Percentiles rank a stretch among this genome's conserved stretches.
Conservation (phyloP, 768 basidiomycete species). For the Boletus vermiculosoides region DNA sequence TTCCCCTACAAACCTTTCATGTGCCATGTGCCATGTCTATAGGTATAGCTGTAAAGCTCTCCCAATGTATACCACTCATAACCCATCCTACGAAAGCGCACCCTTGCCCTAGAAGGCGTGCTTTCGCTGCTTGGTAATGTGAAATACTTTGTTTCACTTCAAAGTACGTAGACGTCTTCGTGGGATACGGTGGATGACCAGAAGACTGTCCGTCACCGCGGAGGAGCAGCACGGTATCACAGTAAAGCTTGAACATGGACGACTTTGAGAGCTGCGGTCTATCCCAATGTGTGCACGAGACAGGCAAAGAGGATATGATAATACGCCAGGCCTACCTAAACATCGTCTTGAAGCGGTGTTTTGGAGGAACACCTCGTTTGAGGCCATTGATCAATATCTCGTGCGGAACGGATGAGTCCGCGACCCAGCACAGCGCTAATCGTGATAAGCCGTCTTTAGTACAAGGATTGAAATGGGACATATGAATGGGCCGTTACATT, state of each 20-base stretch:
- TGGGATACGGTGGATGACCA: constrained; percentile 11
- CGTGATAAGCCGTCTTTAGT: background rate
- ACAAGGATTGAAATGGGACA: background rate
- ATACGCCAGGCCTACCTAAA: constrained; percentile 47
- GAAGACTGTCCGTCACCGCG: constrained; percentile 1
- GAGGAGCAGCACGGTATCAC: constrained; percentile 21
- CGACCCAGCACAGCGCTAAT: constrained; percentile 70
- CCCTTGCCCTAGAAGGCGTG: constrained; percentile 39
- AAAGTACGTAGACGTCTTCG: constrained; percentile 41
- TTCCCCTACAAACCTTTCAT: background rate
- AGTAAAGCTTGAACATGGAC: constrained; percentile 51
- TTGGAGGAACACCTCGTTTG: constrained; percentile 74
- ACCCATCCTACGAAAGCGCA: constrained; percentile 66
- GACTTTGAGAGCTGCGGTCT: constrained; percentile 57
- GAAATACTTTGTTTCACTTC: constrained; percentile 40
- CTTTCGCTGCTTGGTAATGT: constrained; percentile 54
- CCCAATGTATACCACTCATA: constrained; percentile 50
- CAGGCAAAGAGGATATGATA: background rate
- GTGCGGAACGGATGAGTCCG: constrained; percentile 41
- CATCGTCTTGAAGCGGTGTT: constrained; percentile 61
- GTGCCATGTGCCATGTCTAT: constrained; percentile 2
- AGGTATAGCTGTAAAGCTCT: constrained; percentile 41
- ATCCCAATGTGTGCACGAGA: background rate
- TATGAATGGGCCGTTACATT: constrained; percentile 46
- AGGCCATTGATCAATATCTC: constrained; percentile 79